These are phyloP conservation scores for Thalassiosira profunda DNA, from an alignment of 108 stramenopile genomes.

Conservation along the genomic window DNA sequence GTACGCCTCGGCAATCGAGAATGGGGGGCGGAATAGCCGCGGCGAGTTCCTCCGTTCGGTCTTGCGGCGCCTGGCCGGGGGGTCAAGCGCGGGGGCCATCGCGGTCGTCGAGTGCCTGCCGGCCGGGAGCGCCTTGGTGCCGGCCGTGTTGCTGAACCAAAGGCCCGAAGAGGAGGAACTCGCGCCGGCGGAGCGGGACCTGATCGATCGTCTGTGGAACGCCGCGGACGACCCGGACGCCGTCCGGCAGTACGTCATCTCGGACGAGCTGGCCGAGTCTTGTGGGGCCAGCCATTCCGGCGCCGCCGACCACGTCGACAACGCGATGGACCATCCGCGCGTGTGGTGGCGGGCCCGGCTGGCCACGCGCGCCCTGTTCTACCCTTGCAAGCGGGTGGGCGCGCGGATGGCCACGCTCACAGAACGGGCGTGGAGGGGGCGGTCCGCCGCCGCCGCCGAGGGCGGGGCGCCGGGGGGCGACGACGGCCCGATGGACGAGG, in stretches of 20 bases:
- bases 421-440: slow-evolving; percentile 24
- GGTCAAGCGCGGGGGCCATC: slow-evolving; percentile 37
- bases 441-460: slow-evolving; percentile 4
- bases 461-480: background rate
- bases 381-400: slow-evolving; percentile 26
- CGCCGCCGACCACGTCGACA: slow-evolving; percentile 14
- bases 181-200: slow-evolving; percentile 43
- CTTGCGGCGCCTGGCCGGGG: slow-evolving; percentile 40
- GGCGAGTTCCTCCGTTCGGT: slow-evolving; percentile 60
- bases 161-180: slow-evolving; percentile 32
- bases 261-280: slow-evolving; percentile 61
- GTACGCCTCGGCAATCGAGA: slow-evolving; percentile 38
- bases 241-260: slow-evolving; percentile 57
- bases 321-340: slow-evolving; percentile 20
- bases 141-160: slow-evolving; percentile 32
- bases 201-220: slow-evolving; percentile 71
- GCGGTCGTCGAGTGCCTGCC: slow-evolving; percentile 54
- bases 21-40: slow-evolving; percentile 58
- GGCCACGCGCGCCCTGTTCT: slow-evolving; percentile 36
- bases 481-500: slow-evolving; percentile 58
- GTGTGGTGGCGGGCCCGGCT: slow-evolving; percentile 55
- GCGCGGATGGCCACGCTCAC: slow-evolving; percentile 15
- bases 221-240: slow-evolving; percentile 51
- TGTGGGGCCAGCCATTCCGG: slow-evolving; percentile 1
- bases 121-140: slow-evolving; percentile 32